Percentiles rank a stretch among this genome's conserved stretches.
Conservation (phyloP, 768 basidiomycete genomes). For the Clitopilus passeckerianus region DNA sequence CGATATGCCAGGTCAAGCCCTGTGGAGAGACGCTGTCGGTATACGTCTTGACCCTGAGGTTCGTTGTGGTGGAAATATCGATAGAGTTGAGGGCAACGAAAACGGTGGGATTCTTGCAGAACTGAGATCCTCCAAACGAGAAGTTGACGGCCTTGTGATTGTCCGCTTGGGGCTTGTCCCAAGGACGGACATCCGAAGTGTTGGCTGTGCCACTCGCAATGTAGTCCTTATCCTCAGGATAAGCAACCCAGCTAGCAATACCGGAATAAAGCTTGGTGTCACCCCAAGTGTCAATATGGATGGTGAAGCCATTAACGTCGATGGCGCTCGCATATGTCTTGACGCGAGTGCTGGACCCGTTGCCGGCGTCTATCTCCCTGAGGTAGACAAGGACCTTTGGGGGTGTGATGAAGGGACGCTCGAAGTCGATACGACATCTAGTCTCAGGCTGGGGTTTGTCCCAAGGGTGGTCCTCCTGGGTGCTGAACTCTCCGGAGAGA, state of each 20-base stretch:
- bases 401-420: background rate
- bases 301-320: slow-evolving; percentile 1
- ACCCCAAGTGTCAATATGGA: slow-evolving; percentile 2
- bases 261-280: slow-evolving; percentile 2
- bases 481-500: background rate
- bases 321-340: slow-evolving; percentile 1
- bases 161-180: background rate
- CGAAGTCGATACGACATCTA: background rate
- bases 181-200: background rate
- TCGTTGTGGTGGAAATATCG: background rate
- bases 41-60: background rate
- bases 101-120: slow-evolving; percentile 1
- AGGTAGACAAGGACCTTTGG: background rate
- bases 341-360: background rate
- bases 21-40: background rate
- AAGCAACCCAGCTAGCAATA: slow-evolving; percentile 1
- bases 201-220: slow-evolving; percentile 1
- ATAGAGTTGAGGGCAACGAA: slow-evolving; percentile 2
- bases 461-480: background rate
- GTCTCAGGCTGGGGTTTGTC: background rate
- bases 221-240: slow-evolving; percentile 1
- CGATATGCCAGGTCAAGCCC: slow-evolving; percentile 5
- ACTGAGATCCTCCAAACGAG: background rate
- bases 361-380: background rate
- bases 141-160: background rate